A percentile compares a stretch with the other conserved stretches of the same genome.
Conservation (phyloP, 768 basidiomycete species). For the Auricularia sp. region DNA sequence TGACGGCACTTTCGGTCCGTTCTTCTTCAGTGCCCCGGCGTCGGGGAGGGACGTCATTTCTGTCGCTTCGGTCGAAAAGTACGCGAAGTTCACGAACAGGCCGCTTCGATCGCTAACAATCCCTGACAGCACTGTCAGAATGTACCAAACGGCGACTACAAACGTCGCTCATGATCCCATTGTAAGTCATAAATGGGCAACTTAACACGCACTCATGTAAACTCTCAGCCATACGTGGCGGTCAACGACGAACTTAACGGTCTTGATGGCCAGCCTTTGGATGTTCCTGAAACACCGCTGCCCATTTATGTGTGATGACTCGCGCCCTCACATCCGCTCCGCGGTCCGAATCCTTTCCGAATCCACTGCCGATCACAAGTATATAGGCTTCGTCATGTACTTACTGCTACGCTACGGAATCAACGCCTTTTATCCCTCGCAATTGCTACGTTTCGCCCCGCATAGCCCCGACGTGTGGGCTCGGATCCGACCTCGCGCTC, state of each 20-base stretch:
- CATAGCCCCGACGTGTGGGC: no score
- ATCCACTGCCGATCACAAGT: no score
- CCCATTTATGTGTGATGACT: no score
- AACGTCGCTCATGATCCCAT: neutral
- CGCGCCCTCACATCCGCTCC: no score
- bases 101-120: neutral
- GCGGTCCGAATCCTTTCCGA: no score
- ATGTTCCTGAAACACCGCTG: neutral
- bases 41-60: constrained; percentile 44
- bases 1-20: constrained; percentile 44
- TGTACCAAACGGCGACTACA: neutral
- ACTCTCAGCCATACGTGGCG: neutral
- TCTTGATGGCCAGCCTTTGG: neutral
- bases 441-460: no score
- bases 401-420: no score
- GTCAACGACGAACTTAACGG: neutral
- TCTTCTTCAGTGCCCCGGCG: constrained; percentile 47
- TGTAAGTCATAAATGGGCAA: neutral
- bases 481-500: no score
- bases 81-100: no score
- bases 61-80: neutral
- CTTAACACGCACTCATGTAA: neutral
- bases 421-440: no score
- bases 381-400: no score
- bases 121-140: neutral